Evolutionary conservation across 2,329 filamentous ascomycete genomes (phyloP).

Genomic region (Chaetothyriales sp.): DNA sequence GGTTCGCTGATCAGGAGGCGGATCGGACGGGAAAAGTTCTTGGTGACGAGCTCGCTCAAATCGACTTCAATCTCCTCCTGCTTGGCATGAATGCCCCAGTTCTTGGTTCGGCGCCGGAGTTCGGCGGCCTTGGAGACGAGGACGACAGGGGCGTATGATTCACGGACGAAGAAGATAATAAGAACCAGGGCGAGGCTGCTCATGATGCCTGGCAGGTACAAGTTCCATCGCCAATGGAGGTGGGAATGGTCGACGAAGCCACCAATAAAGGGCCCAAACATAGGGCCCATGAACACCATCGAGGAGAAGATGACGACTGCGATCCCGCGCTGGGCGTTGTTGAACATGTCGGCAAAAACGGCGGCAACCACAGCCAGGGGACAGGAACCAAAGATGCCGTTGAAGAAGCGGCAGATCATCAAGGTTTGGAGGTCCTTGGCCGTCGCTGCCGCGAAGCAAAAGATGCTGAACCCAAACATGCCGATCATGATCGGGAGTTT

Average conservation of each 20-base stretch:
- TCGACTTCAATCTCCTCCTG: conserved; percentile 42
- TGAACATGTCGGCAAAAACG: conserved; percentile 44
- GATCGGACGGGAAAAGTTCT: conserved; percentile 39
- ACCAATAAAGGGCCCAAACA: conserved; percentile 41
- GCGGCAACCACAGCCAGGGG: conserved; percentile 41
- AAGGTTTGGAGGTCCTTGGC: conserved; percentile 41
- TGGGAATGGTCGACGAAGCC: conserved; percentile 37
- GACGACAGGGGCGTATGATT: conserved; percentile 46
- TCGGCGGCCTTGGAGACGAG: conserved; percentile 44
- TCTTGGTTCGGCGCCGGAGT: conserved; percentile 41
- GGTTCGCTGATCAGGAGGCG: conserved; percentile 32
- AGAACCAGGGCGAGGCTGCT: conserved; percentile 38
- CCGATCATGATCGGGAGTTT: conserved; percentile 35
- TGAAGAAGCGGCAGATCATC: conserved; percentile 40
- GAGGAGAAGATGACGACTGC: conserved; percentile 39
- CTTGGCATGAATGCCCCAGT: conserved; percentile 51
- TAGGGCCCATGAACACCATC: conserved; percentile 40
- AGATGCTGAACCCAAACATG: conserved; percentile 40
- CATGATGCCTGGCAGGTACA: conserved; percentile 43
- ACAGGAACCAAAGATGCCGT: conserved; percentile 41
- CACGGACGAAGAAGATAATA: conserved; percentile 40
- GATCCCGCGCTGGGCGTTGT: conserved; percentile 32
- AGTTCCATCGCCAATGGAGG: conserved; percentile 43
- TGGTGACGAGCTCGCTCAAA: conserved; percentile 35
- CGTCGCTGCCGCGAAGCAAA: conserved; percentile 36